Base-by-base conservation (phyloP, 139 green algal genomes). In the Picochlorum costavermella region DNA sequence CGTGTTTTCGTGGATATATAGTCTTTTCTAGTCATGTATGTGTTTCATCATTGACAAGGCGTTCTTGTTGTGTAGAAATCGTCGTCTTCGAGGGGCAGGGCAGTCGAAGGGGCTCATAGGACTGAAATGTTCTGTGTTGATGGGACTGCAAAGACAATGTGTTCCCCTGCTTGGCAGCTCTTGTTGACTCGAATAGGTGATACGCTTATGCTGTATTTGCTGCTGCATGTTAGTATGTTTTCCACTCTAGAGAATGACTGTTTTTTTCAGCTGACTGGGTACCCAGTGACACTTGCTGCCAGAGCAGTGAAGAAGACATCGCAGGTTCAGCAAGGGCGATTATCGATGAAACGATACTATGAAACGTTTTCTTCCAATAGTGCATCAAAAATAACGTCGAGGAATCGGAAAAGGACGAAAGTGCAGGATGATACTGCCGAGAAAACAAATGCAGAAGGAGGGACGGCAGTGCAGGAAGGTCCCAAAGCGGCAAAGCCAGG, bases 171-270 rank as follows among this genome's bases (percentile, higher is more conserved):
- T 25, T 80, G 80, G 77, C 60, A 64, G 57, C 63, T 74, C 53
- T 66, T 92, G 68, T 81, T 86, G 45, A 63, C 64, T 2, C 71
- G 81, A 10, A 73, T 87, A 10, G 85, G 85, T 0, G 83, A 90
- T 61, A 75, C 73, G 3, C 17, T 88, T 2, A 82, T 92, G 85
- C 72, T 88, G 56, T 65, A 78, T 49, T 71, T 92, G 48, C 80
- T 92, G 56, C 68, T 81, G 29, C 75, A 88, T 46, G 56, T 49
- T 25, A 65, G 60, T 33, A 59, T 92, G 10, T 92, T 92, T 51
- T 26, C 62, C 11, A 73, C 62, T 4, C 63, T 90, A 26, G 60
- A 75, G 29, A 78, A 79, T 63, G 68, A 73, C 26, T 79, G 71
- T 71, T 85, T 65, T 63, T 74, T 90, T 61, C 83, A 90, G 68